Evolutionary conservation across 2,329 filamentous ascomycete genomes (phyloP).

Genomic region (Xylariaceae sp.): DNA sequence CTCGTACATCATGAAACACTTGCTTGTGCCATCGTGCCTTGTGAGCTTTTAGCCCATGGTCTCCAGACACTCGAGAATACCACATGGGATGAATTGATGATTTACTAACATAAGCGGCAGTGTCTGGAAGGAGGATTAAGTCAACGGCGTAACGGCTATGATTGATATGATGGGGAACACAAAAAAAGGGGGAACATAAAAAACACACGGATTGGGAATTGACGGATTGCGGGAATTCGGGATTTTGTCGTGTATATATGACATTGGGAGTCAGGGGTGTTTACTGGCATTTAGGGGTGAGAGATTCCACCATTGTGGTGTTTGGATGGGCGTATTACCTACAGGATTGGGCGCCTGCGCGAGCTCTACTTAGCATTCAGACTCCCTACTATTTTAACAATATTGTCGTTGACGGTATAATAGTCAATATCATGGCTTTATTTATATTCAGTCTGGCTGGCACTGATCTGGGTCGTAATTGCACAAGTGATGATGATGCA

Average conservation of each 20-base stretch:
- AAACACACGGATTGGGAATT: neutral
- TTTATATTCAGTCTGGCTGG: neutral
- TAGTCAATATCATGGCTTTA: too few relatives aligned
- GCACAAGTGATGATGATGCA: neutral
- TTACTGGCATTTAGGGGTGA: neutral
- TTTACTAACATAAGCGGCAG: conserved; percentile 9
- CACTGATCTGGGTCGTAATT: neutral
- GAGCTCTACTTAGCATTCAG: too few relatives aligned
- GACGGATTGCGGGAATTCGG: neutral
- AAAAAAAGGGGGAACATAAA: neutral
- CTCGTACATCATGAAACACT: neutral
- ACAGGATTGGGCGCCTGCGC: neutral
- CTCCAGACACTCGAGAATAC: neutral
- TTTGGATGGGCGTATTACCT: neutral
- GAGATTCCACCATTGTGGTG: neutral
- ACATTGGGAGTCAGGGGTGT: conserved; percentile 1
- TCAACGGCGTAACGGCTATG: neutral
- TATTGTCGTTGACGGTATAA: too few relatives aligned
- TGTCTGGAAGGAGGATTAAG: conserved; percentile 17
- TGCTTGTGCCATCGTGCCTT: neutral
- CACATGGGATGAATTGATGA: neutral
- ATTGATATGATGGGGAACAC: neutral
- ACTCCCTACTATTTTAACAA: too few relatives aligned
- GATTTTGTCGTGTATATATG: conserved; percentile 5
- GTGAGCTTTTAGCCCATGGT: neutral